Base-by-base conservation (phyloP, 164 flowering plant species). In the Vitis rupestris region DNA sequence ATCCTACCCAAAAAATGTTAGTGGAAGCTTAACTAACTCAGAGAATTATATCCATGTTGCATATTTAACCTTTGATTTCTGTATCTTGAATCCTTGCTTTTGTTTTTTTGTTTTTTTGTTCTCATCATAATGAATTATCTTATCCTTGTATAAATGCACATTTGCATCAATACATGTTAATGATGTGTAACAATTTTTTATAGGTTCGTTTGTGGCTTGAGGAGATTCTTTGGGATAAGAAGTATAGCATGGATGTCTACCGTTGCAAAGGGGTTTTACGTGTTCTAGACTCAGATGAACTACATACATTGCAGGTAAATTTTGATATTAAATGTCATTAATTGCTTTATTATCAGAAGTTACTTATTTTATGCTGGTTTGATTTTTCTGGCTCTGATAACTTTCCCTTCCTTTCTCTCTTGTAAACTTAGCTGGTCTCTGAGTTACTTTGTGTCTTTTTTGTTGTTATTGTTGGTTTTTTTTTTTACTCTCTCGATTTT, bases 221-320 rank as follows among this genome's bases (percentile, higher is more conserved):
- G 84, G 99, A 91, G 76, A 88, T 94, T 77, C 89, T 94, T 67
- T 94, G 99, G 99, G 99, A 94, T 58, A 94, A 90, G 76, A 94
- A 90, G 69, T 65, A 77, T 76, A 78, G 72, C 70, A 91, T 90
- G 93, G 99, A 94, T 79, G 81, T 94, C 60, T 92, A 94, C 68
- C 96, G 99, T 61, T 92, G 98, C 84, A 94, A 91, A 81, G 98
- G 98, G 29, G 80, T 94, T 76, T 65, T 94, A 69, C 72, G 73
- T 59, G 73, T 90, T 66, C 67, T 74, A 55, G 78, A 85, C 61
- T 90, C 97, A 9, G 91, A 87, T 80, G 82, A 87, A 61, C 84
- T 94, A 47, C 91, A 91, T 76, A 92, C 89, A 29, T 72, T 92
- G 69, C 99, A 92, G 92, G 98, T 92, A 68, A 19, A 47, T 13